Evolutionary conservation across 352 stramenopile genomes (phyloP).

Genomic region (Globisporangium perplexum): DNA sequence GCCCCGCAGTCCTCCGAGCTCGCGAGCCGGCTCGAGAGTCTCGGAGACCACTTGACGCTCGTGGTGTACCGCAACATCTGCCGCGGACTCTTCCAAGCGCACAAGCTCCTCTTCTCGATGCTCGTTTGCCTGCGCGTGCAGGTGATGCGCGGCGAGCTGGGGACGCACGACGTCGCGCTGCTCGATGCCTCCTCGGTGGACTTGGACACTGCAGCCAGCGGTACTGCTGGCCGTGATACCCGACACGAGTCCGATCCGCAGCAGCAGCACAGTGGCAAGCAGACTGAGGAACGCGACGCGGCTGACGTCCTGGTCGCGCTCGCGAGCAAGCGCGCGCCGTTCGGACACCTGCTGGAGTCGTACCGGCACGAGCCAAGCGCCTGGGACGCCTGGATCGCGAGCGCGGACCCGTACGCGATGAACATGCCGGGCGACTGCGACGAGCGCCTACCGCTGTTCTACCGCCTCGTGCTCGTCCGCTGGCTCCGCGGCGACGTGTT

Average conservation of each 20-base stretch:
- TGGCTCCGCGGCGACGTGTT: slow-evolving; percentile 55
- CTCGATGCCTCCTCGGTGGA: slow-evolving; percentile 20
- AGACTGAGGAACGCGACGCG: slow-evolving; percentile 5
- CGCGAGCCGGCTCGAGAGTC: slow-evolving; percentile 25
- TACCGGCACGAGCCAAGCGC: slow-evolving; percentile 34
- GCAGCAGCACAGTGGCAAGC: background rate
- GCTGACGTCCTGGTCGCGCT: slow-evolving; percentile 26
- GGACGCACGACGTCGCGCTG: slow-evolving; percentile 22
- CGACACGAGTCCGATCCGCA: background rate
- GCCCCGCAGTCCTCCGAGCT: slow-evolving; percentile 24
- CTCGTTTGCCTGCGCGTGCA: slow-evolving; percentile 55
- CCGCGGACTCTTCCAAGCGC: slow-evolving; percentile 55
- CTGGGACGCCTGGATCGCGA: slow-evolving; percentile 39
- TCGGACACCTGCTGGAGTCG: slow-evolving; percentile 27
- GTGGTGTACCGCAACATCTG: slow-evolving; percentile 70
- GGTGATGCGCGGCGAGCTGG: slow-evolving; percentile 33
- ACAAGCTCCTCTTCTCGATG: slow-evolving; percentile 63
- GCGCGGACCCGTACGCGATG: slow-evolving; percentile 28
- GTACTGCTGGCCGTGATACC: background rate
- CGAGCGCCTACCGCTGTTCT: slow-evolving; percentile 27
- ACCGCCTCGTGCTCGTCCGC: slow-evolving; percentile 50
- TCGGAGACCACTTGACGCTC: slow-evolving; percentile 40
- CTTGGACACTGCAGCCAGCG: slow-evolving; percentile 1
- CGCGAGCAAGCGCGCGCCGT: slow-evolving; percentile 13
- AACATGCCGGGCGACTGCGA: slow-evolving; percentile 31